Evolutionary conservation across 2,329 filamentous ascomycete species (phyloP).

Genomic region (Lachnellula willkommii): DNA sequence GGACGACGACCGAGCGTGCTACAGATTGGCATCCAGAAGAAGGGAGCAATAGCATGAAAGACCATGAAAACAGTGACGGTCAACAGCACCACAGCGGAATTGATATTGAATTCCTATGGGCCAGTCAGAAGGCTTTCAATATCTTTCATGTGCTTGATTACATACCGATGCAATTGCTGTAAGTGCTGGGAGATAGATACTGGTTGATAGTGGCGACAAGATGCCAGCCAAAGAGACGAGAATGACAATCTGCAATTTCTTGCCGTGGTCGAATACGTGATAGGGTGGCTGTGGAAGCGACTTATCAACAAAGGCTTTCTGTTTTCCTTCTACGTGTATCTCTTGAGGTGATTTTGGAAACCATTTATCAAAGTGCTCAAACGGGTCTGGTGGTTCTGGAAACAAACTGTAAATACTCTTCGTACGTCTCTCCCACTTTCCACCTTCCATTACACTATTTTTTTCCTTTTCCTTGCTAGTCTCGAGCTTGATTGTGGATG

Average conservation of each 20-base stretch:
- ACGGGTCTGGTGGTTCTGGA: conserved; percentile 3
- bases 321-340: neutral
- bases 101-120: conserved; percentile 14
- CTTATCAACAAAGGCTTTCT: neutral
- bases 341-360: conserved; percentile 4
- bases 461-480: neutral
- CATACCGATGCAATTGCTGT: conserved; percentile 8
- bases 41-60: conserved; percentile 52
- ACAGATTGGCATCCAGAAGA: conserved; percentile 40
- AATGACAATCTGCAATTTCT: conserved; percentile 43
- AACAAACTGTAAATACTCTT: neutral
- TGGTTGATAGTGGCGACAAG: conserved; percentile 17
- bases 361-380: conserved; percentile 13
- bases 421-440: neutral
- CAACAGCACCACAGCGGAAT: conserved; percentile 3
- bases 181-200: conserved; percentile 20
- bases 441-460: neutral
- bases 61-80: conserved; percentile 32
- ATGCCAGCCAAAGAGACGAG: conserved; percentile 28
- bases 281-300: conserved; percentile 8
- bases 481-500: neutral
- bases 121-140: conserved; percentile 28
- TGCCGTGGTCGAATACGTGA: conserved; percentile 9
- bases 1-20: conserved; percentile 49
- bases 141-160: neutral